A percentile compares a stretch with the other conserved stretches of the same genome.
Conservation (phyloP, 228 moss, liverwort and hornwort species). For the Sphagnum fallax region DNA sequence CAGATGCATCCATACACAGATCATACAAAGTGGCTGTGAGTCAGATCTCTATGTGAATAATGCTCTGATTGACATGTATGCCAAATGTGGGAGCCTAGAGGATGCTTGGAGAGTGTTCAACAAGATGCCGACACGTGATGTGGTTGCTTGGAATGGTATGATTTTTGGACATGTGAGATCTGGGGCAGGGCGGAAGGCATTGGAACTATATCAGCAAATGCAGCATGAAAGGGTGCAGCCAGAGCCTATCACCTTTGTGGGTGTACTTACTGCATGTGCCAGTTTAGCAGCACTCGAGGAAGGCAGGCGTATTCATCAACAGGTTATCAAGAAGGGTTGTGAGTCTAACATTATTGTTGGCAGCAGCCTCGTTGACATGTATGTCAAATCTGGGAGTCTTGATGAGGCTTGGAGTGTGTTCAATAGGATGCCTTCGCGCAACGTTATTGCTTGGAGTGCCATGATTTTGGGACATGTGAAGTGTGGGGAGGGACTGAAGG, state of each 20-base stretch:
- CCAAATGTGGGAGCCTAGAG: not conserved
- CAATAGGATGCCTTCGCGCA: not conserved
- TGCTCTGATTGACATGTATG: constrained; percentile 5
- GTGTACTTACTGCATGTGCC: constrained; percentile 4
- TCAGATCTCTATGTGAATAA: constrained; percentile 1
- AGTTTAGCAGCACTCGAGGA: not conserved
- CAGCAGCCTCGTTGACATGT: constrained; percentile 1
- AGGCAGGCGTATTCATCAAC: not conserved
- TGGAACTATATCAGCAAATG: not conserved
- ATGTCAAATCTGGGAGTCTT: constrained; percentile 6
- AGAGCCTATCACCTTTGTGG: not conserved
- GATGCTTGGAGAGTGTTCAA: constrained; percentile 3
- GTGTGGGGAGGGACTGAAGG: not conserved
- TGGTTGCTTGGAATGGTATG: constrained; percentile 5
- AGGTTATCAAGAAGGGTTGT: not conserved
- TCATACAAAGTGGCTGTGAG: not conserved
- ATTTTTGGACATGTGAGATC: constrained; percentile 1
- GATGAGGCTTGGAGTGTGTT: constrained; percentile 2
- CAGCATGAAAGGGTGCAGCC: not conserved
- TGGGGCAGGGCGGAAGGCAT: constrained; percentile 1
- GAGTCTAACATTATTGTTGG: not conserved
- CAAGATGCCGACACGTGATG: constrained; percentile 2
- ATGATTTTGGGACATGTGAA: not conserved
- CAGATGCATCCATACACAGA: constrained; percentile 3
- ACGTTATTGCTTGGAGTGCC: constrained; percentile 11